These are phyloP conservation scores for Phaffomyces antillensis DNA, from an alignment of 805 yeast genomes.

Conservation along the genomic window DNA sequence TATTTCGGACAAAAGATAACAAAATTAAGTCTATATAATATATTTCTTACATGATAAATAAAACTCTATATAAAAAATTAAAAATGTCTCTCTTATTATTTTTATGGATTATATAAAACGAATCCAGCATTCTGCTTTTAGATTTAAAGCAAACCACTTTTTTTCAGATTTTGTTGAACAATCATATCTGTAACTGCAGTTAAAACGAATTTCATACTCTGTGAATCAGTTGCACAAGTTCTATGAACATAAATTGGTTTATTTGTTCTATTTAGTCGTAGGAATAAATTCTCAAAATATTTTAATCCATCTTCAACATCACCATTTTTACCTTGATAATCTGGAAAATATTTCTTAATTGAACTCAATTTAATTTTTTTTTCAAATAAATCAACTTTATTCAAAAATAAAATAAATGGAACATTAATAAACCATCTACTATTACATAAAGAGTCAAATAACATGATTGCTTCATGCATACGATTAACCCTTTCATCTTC, in stretches of 20 bases:
- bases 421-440: slow-evolving; percentile 80
- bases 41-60: too few relatives aligned
- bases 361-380: slow-evolving; percentile 62
- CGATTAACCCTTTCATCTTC: slow-evolving; percentile 88
- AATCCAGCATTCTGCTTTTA: too few relatives aligned
- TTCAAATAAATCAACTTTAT: slow-evolving; percentile 79
- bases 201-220: slow-evolving; percentile 82
- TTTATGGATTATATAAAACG: background rate
- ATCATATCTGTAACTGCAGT: slow-evolving; percentile 91
- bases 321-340: slow-evolving; percentile 57
- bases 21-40: too few relatives aligned
- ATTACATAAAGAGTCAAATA: slow-evolving; percentile 79
- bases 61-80: too few relatives aligned
- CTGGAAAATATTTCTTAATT: slow-evolving; percentile 68
- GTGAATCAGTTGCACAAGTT: slow-evolving; percentile 93
- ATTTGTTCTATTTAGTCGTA: slow-evolving; percentile 52
- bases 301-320: slow-evolving; percentile 61
- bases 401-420: slow-evolving; percentile 83
- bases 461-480: slow-evolving; percentile 80
- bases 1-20: too few relatives aligned
- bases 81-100: too few relatives aligned
- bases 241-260: slow-evolving; percentile 83
- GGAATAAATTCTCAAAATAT: slow-evolving; percentile 64
- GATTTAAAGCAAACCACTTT: slow-evolving; percentile 49
- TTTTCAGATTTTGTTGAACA: slow-evolving; percentile 72